These are phyloP conservation scores for Cryptomeria japonica DNA, from an alignment of 75 land plant species.

Conservation along the genomic window DNA sequence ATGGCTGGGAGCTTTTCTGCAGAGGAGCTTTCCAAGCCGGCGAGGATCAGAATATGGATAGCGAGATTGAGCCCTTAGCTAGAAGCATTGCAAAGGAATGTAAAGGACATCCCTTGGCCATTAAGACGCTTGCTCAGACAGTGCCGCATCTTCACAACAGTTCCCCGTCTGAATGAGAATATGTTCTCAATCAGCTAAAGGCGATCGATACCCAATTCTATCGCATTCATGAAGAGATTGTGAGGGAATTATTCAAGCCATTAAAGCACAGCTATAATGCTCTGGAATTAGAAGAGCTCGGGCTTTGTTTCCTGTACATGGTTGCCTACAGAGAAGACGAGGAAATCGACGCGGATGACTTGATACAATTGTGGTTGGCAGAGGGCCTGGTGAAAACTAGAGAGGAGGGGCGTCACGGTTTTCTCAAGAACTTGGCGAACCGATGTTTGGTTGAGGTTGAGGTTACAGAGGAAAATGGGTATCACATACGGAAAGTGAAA, in stretches of 20 bases:
- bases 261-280: neutral
- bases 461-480: neutral
- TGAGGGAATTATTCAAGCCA: neutral
- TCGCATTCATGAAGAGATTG: neutral
- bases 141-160: too few relatives aligned
- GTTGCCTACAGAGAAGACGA: neutral
- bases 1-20: neutral
- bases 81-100: neutral
- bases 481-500: neutral
- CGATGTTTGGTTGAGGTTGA: neutral
- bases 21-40: neutral
- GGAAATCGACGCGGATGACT: neutral
- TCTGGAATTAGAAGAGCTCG: neutral
- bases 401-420: neutral
- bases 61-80: neutral
- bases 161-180: neutral
- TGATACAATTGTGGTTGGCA: neutral
- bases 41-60: neutral
- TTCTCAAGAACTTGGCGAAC: neutral
- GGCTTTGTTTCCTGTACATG: neutral
- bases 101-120: neutral
- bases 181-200: neutral
- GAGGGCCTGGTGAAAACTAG: neutral
- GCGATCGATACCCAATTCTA: neutral
- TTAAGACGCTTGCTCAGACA: neutral